Percentiles rank a stretch among this genome's conserved stretches.
phyloP scores from a whole-genome alignment of 2,329 filamentous ascomycete species.

The Plenodomus biglobosus region DNA sequence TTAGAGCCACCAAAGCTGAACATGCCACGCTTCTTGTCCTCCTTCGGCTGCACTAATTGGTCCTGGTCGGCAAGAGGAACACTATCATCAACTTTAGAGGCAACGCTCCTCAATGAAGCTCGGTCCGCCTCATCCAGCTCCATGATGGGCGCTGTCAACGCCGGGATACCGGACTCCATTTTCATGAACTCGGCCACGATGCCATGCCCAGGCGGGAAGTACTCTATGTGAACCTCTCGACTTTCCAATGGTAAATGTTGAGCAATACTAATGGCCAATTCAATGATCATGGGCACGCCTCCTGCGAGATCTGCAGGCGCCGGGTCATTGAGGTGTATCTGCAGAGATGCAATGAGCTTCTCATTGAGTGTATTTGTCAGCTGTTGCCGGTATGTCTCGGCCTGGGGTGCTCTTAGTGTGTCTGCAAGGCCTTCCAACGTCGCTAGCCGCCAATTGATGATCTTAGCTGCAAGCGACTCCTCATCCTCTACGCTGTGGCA shows the following conservation, averaged over 20 bases:
- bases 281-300: conserved; percentile 87
- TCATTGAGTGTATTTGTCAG: conserved; percentile 62
- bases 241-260: conserved; percentile 87
- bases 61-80: conserved; percentile 35
- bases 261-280: conserved; percentile 82
- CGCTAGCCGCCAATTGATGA: conserved; percentile 89
- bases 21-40: conserved; percentile 47
- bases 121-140: conserved; percentile 48
- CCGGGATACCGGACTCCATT: conserved; percentile 63
- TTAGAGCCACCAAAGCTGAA: conserved; percentile 48
- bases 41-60: conserved; percentile 31
- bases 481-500: conserved; percentile 81
- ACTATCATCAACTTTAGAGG: conserved; percentile 35
- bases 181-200: conserved; percentile 81
- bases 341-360: conserved; percentile 69
- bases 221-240: conserved; percentile 83
- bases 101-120: conserved; percentile 39
- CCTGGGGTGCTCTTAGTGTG: conserved; percentile 65
- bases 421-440: conserved; percentile 88
- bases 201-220: conserved; percentile 74
- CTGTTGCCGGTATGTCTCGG: conserved; percentile 64
- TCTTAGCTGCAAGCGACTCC: conserved; percentile 81
- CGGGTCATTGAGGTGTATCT: conserved; percentile 73
- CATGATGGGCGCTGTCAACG: conserved; percentile 48
- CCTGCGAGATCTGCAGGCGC: conserved; percentile 81